Evolutionary conservation across 139 green algal species (phyloP), one percentile per base, ranked within the genome.

Genomic region (Picochlorum sp.): DNA sequence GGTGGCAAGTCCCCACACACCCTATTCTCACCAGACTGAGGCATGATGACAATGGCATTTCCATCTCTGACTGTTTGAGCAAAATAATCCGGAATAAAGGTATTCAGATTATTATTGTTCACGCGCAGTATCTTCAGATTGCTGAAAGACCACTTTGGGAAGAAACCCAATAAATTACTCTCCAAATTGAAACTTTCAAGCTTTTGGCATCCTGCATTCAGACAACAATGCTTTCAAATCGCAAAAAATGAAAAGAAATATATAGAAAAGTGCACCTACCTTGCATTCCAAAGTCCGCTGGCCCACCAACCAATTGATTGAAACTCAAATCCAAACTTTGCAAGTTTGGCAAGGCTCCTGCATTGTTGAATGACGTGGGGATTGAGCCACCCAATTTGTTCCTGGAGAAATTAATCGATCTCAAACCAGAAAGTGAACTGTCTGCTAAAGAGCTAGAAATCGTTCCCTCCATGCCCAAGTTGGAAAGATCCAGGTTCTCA

Each of bases 1-100:
- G 4, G 10, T 56, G 69, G 69, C 28, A 70, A 32, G 0, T 18
- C 6, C 37, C 69, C 69, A 57, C 69, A 76, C 26, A 76, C 28
- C 6, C 34, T 51, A 4, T 13, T 23, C 1, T 26, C 49, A 14
- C n/a, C 26, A 28, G 26, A 20, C 61, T 75, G 68, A 5, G 69
- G 69, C 44, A 76, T 61, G 3, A 76, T 37, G 21, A 49, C 23
- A 3, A 76, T 21, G 24, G 4, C 20, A 21, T 45, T 49, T 8
- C 20, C 24, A 13, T 13, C 8, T 16, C 62, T 54, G 14, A 67
- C 16, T 18, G 34, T 24, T n/a, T 9, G 45, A 44, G 16, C 10
- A 34, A 34, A 59, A 15, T 18, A 62, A 24, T n/a, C 15, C 6
- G 56, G 56, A n/a, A 62, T n/a, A 7, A 13, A 21, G 4, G 15